Conservation (phyloP, 2,329 filamentous ascomycete species). For the Nothopassalora personata region DNA sequence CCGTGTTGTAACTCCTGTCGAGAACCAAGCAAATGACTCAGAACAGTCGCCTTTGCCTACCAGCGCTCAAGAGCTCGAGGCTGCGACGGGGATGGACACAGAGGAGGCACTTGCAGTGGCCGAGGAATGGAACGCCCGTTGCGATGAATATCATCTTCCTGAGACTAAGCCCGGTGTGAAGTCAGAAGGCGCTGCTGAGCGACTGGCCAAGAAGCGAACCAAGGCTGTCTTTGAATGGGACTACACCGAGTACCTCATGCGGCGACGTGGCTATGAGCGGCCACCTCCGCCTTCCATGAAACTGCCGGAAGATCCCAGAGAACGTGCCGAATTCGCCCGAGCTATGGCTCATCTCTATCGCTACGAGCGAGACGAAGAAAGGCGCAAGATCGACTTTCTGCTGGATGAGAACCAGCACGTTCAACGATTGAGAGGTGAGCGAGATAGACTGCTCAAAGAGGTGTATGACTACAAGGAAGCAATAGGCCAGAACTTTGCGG, state of each 20-base stretch:
- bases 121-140: not conserved
- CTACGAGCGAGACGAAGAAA: not conserved
- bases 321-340: not conserved
- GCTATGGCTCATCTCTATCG: not conserved
- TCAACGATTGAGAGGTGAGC: not conserved
- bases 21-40: not conserved
- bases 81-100: not conserved
- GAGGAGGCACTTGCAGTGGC: not conserved
- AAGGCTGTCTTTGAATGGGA: not conserved
- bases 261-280: not conserved
- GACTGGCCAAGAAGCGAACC: not conserved
- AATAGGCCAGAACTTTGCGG: not conserved
- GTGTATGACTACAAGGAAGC: not conserved
- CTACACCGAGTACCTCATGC: not conserved
- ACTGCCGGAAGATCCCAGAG: not conserved
- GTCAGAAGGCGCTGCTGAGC: not conserved
- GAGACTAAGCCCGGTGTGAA: not conserved
- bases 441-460: not conserved
- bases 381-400: not conserved
- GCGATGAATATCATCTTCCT: not conserved
- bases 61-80: not conserved
- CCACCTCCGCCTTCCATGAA: not conserved
- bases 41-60: not conserved
- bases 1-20: not conserved
- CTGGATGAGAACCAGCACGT: not conserved